Evolutionary conservation across 108 stramenopile species (phyloP), one percentile per base, ranked within the genome.

Genomic region (Stephanodiscus minutulus): DNA sequence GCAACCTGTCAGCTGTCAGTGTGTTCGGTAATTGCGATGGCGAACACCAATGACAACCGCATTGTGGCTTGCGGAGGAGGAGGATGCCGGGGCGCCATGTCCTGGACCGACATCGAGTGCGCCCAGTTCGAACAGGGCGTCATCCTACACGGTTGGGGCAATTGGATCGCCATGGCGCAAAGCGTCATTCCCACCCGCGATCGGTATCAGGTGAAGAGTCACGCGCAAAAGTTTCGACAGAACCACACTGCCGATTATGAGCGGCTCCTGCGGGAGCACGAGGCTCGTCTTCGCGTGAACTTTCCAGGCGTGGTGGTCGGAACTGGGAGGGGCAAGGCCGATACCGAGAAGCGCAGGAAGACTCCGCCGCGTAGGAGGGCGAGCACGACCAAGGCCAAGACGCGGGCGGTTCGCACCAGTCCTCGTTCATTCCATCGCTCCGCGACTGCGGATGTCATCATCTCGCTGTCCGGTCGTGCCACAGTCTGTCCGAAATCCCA

Each of bases 81-180:
- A 44, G 43, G 43, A 44, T 3, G 43, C 43, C 43, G 15, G 1
- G 0, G 43, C 43, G 3, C 2, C 1, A 44, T 15, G 43, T 44
- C 39, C 39, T 56, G 57, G 57, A 36, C 25, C 17, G 29, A 58
- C 12, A 15, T 6, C 11, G 57, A 58, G n/a, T 10, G 17, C 17
- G 27, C 29, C 57, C 57, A 58, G 29, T 58, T 58, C 57, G 57
- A 27, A 11, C n/a, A 58, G 10, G 57, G 57, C n/a, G 57, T 58
- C 57, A 31, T 58, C 57, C 5, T 15, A 17, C 33, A 35, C n/a
- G 57, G 57, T 31, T 58, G 57, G 57, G 57, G 57, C 4, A 35
- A 31, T 12, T 58, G 57, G 57, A 1, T 5, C 31, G 25, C 28
- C 29, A 58, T 58, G 13, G 31, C 27, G 29, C 25, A 9, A 11